Evolutionary conservation across 768 basidiomycete genomes (phyloP), one percentile per base, ranked within the genome.

Genomic region (Plicaturopsis crispa): DNA sequence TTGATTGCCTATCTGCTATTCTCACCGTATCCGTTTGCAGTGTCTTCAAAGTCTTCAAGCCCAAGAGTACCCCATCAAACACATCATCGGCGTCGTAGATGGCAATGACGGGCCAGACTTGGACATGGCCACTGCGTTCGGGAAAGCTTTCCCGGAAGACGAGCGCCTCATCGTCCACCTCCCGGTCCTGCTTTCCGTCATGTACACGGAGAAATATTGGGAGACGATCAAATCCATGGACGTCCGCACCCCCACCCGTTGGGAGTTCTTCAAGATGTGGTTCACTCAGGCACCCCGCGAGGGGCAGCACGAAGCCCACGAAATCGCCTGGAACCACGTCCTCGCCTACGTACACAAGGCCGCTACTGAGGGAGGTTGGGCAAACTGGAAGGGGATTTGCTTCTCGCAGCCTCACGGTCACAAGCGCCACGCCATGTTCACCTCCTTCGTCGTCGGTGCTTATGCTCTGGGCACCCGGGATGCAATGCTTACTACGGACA

Each of bases 391-490:
- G 39, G 50, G 40, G 24, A 37, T 51, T 6, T 51, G 50, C 32
- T 48, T 51, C 42, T 42, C 50, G 19, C 45, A 51, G 47, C 50
- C 48, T 4, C 50, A 51, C 42, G 42, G 48, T 11, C 42, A 48
- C 36, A 49, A 51, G 39, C 47, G 48, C 2, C 44, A 45, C 36
- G 50, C 50, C 8, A 51, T 51, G 50, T 51, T 51, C 40, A 51
- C 50, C 11, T 36, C 42, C 7, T 51, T 51, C 44, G 23, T 45
- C 10, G 42, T 51, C 19, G 48, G 38, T 16, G 40, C 45, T 13
- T 51, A 49, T 30, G 50, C 37, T 4, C 42, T 46, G n/a, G 41
- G 45, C 12, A 48, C 50, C 17, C 46, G 43, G 34, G 48, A 51
- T 31, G 50, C 50, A 1, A 38, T 51, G 39, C 42, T 51, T 33